Conservation (phyloP, 1,284 basidiomycete genomes). For the Sanguinoderma infundibulare region DNA sequence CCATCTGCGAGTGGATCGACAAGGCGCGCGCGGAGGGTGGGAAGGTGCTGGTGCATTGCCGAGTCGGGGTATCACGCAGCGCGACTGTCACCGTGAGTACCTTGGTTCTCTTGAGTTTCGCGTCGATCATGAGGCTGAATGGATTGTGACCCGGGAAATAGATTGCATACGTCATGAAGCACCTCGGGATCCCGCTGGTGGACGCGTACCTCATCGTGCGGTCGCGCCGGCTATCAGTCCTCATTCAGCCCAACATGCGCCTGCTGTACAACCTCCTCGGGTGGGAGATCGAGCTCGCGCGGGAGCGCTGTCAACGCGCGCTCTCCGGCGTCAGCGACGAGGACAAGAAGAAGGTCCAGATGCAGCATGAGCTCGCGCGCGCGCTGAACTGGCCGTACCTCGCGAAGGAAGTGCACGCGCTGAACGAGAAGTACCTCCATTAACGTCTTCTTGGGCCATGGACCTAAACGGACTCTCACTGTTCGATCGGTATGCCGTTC, state of each 20-base stretch:
- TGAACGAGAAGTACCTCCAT: conserved; percentile 81
- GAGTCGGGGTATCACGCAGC: conserved; percentile 92
- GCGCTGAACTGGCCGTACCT: conserved; percentile 81
- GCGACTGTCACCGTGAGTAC: conserved; percentile 85
- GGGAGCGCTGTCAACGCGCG: conserved; percentile 55
- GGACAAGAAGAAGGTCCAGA: conserved; percentile 27
- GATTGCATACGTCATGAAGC: conserved; percentile 98
- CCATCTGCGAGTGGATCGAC: conserved; percentile 94
- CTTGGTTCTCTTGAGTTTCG: conserved; percentile 13
- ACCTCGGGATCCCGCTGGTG: conserved; percentile 85
- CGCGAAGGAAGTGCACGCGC: conserved; percentile 75
- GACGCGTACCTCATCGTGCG: conserved; percentile 93
- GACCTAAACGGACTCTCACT: background rate
- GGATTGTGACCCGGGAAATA: conserved; percentile 25
- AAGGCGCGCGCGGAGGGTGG: conserved; percentile 82
- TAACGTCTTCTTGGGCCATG: background rate
- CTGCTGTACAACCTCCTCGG: conserved; percentile 92
- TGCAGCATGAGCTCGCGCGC: conserved; percentile 60
- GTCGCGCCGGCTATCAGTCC: conserved; percentile 79
- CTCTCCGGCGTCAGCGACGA: conserved; percentile 37
- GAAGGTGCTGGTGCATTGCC: conserved; percentile 93
- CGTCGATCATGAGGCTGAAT: background rate
- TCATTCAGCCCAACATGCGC: conserved; percentile 95
- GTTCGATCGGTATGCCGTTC: background rate
- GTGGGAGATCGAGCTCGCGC: conserved; percentile 88